Evolutionary conservation across 2,329 filamentous ascomycete species (phyloP), one percentile per base, ranked within the genome.

Genomic region (Trichoderma sp.): DNA sequence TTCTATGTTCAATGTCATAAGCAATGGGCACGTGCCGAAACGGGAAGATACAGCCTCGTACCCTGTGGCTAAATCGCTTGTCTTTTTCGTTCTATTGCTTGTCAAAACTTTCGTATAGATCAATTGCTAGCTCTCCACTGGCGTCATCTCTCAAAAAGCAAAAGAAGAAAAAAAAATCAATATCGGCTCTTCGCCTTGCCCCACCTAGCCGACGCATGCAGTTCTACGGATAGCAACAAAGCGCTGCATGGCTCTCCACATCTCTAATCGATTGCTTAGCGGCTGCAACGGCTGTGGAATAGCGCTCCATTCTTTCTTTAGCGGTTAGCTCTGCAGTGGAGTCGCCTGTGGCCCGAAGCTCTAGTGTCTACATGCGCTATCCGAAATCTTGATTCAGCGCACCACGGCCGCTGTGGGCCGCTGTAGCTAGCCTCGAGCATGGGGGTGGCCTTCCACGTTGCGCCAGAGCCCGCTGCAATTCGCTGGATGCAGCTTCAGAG

Each of bases 361-460:
- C 33, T 35, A 35, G 62, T 49, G 31, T 8, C 37, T 37, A 57
- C 29, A 37, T 31, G 27, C 1, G 14, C 14, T 2, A 29, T 31
- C 37, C 31, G 55, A 24, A 21, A 24, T 43, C 57, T 43, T 40
- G 57, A 35, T 40, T 16, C 40, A 64, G 61, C 70, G 67, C 61
- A 60, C 57, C 55, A n/a, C 53, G 52, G 31, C 43, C 56, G 59
- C 61, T 60, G 58, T 55, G 59, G 67, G 68, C 62, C 47, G 37
- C 66, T 57, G 59, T 56, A 49, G 33, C n/a, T 37, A 33, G 69
- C 37, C 53, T 59, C 11, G 3, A 63, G 57, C n/a, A 43, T 64
- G 27, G 55, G 58, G 55, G 10, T 14, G 33, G 63, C 68, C 40
- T 71, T 61, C 69, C 74, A 76, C 75, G 74, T 76, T 76, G 67